Evolutionary conservation across 116 monocot species (phyloP).

Genomic region (Zostera marina): DNA sequence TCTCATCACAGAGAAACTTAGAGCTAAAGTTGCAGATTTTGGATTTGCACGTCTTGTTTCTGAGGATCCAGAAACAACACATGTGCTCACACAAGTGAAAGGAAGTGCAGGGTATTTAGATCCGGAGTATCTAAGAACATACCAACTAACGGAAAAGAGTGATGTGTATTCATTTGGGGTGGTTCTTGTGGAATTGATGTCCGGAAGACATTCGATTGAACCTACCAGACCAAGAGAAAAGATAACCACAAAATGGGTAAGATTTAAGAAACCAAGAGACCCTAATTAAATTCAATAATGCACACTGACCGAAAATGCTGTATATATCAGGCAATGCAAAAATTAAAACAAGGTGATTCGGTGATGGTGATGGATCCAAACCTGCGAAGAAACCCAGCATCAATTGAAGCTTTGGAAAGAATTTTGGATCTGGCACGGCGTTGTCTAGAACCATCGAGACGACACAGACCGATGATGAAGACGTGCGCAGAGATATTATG

Average conservation of each 20-base stretch:
- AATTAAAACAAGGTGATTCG: conserved; percentile 29
- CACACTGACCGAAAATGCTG: conserved; percentile 19
- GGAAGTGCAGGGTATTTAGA: conserved; percentile 74
- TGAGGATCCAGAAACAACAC: conserved; percentile 33
- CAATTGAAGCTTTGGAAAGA: conserved; percentile 20
- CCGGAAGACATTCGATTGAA: conserved; percentile 61
- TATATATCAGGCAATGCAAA: conserved; percentile 36
- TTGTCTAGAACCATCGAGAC: conserved; percentile 33
- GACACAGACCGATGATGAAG: conserved; percentile 45
- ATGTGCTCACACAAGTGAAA: conserved; percentile 47
- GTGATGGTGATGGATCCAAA: conserved; percentile 62
- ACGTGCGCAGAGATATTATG: conserved; percentile 47
- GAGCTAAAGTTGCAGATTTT: conserved; percentile 67
- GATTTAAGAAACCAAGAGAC: not conserved
- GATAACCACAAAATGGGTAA: conserved; percentile 48
- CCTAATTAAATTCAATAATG: not conserved
- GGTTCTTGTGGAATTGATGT: conserved; percentile 69
- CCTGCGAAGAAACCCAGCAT: conserved; percentile 36
- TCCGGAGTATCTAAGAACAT: conserved; percentile 62
- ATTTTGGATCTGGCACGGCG: conserved; percentile 26
- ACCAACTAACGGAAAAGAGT: conserved; percentile 75
- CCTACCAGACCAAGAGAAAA: conserved; percentile 3
- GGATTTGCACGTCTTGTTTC: conserved; percentile 47
- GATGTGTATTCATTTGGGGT: conserved; percentile 89
- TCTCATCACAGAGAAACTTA: conserved; percentile 51